phyloP scores from a whole-genome alignment of 2,329 filamentous ascomycete species.

The Paecilomyces niveus region DNA sequence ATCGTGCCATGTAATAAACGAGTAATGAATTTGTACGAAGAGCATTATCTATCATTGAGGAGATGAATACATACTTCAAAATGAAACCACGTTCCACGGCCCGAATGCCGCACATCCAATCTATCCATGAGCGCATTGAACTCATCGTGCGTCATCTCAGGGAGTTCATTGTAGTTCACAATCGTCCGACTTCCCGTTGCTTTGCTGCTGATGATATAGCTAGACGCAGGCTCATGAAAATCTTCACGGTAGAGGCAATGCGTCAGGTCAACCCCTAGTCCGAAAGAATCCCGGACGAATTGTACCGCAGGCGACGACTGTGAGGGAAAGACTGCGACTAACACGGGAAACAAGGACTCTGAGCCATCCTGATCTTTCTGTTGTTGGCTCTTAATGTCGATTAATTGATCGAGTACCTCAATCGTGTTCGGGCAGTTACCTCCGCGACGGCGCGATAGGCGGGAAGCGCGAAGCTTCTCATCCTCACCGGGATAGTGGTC shows the following conservation, averaged over 20 bases:
- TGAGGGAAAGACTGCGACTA: slow-evolving; percentile 48
- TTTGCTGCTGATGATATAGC: slow-evolving; percentile 61
- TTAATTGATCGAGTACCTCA: slow-evolving; percentile 61
- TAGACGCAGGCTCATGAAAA: slow-evolving; percentile 53
- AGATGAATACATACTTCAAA: slow-evolving; percentile 52
- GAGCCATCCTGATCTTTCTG: neutral
- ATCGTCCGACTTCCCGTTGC: slow-evolving; percentile 58
- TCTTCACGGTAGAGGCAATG: slow-evolving; percentile 55
- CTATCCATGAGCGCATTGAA: slow-evolving; percentile 43
- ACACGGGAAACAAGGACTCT: slow-evolving; percentile 21
- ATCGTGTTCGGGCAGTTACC: slow-evolving; percentile 68
- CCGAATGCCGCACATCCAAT: slow-evolving; percentile 24
- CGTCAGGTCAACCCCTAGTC: slow-evolving; percentile 41
- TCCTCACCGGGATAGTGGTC: slow-evolving; percentile 64
- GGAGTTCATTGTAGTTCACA: slow-evolving; percentile 61
- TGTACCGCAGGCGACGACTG: slow-evolving; percentile 43
- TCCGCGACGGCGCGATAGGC: slow-evolving; percentile 54
- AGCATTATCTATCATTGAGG: neutral
- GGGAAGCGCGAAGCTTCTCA: slow-evolving; percentile 61
- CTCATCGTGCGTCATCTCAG: slow-evolving; percentile 60
- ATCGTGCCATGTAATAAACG: neutral
- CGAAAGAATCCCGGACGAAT: slow-evolving; percentile 51
- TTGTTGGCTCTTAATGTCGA: slow-evolving; percentile 15
- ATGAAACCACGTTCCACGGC: slow-evolving; percentile 54
- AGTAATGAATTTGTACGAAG: neutral